Conservation (phyloP, 2,329 filamentous ascomycete species). For the Aspergillus ochraceoroseus region DNA sequence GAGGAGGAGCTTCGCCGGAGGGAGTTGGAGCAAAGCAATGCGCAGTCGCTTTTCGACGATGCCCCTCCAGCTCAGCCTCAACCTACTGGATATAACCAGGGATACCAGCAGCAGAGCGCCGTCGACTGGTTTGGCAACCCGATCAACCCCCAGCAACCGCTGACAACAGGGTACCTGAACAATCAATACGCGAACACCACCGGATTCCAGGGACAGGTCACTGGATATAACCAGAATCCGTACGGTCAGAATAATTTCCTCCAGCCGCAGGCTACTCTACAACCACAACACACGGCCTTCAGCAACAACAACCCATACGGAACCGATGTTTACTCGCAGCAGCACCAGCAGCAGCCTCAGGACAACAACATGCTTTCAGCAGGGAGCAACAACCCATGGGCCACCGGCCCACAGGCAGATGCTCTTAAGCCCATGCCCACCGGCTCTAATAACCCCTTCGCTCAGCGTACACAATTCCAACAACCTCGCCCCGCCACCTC, state of each 20-base stretch:
- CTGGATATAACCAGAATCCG: constrained; percentile 60
- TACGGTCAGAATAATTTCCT: constrained; percentile 44
- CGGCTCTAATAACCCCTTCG: constrained; percentile 97
- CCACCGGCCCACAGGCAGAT: constrained; percentile 57
- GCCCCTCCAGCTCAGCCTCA: constrained; percentile 63
- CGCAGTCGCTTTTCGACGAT: constrained; percentile 83
- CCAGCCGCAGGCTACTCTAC: constrained; percentile 50
- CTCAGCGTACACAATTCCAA: constrained; percentile 59
- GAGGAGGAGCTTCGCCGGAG: constrained; percentile 77
- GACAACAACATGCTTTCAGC: constrained; percentile 62
- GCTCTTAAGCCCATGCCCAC: constrained; percentile 76
- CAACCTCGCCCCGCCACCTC: constrained; percentile 46
- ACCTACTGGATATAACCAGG: constrained; percentile 88
- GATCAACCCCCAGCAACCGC: constrained; percentile 69
- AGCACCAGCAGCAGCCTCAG: constrained; percentile 42
- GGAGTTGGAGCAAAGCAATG: constrained; percentile 81
- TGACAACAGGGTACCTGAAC: constrained; percentile 63
- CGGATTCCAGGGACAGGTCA: constrained; percentile 59
- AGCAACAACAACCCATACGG: constrained; percentile 56
- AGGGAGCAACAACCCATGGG: constrained; percentile 94
- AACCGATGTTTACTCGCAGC: constrained; percentile 46
- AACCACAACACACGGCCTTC: constrained; percentile 58
- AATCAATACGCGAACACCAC: constrained; percentile 72
- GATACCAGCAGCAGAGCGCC: constrained; percentile 92
- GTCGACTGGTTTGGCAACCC: constrained; percentile 98